Evolutionary conservation across 164 flowering plant genomes (phyloP), one percentile per base, ranked within the genome.

Genomic region (Euptelea pleiosperma): DNA sequence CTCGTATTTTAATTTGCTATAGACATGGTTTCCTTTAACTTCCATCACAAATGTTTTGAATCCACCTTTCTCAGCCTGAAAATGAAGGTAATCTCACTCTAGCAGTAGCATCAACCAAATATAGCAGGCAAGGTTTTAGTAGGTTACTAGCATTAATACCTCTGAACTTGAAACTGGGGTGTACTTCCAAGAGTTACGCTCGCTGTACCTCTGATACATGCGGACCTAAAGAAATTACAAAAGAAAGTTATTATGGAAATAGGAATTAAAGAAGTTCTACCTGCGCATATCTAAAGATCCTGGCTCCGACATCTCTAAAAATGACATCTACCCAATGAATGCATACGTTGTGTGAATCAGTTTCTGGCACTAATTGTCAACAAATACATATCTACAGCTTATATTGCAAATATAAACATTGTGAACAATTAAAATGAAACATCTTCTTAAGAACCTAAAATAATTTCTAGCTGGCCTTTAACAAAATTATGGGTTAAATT

Each of bases 1-100:
- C 67, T 93, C 99, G 49, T 77, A 93, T 72, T 93, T 93, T 55
- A 93, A 71, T 72, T 93, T 93, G 79, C 97, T 90, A 62, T 93
- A 90, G 19, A 93, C 98, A 66, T 86, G 76, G 9, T 50, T 81
- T 42, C 98, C 98, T 74, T 87, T 89, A 43, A 92, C 64, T 77
- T 89, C 98, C 96, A 92, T 80, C 68, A 92, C 98, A 67, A 26
- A 84, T 30, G 97, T 82, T 73, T 90, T 93, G 73, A 47, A 88
- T 57, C 97, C 97, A 37, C 99, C 99, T 64, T 71, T 76, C 53
- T 85, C 99, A 70, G 95, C 85, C 99, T 93, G 64, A 36, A 55
- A 60, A 59, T 6, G 52, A 40, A 70, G 52, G 31, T 59, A 44
- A 49, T 29, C 33, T 62, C 30, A 64, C 33, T 30, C n/a, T n/a